Base-by-base conservation (phyloP, 306 rosid genomes). In the Cicer yamashitae region DNA sequence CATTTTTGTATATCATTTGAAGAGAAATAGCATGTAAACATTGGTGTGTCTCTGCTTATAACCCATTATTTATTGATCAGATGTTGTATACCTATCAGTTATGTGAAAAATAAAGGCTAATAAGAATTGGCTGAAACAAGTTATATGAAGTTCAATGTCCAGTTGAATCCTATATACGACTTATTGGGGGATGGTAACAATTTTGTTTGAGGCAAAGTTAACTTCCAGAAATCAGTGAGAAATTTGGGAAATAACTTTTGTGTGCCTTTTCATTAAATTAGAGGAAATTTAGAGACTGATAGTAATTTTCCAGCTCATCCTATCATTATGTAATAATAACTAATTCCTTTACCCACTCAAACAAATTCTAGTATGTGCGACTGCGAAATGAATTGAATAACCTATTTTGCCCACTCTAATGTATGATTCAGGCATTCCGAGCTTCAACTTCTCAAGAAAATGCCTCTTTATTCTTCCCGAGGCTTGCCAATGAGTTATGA, bases 161-260 rank as follows among this genome's bases (percentile, higher is more conserved):
- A 63, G 56, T 25, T 22, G 48, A 68, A 15, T 69, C 52, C 14
- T 57, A 7, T 7, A 22, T 54, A 10, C 38, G 63, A 57, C 63
- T 57, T 7, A 57, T 57, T 9, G 14, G 39, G 30, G 63, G 5
- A 65, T 22, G 48, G 6, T 39, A 40, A 25, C 25, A 63, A 63
- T 25, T 63, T 63, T 20, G 69, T 39, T 39, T 64, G 34, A 13
- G 68, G 51, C 8, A 64, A 41, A 64, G 51, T 64, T 64, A 64
- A 64, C 37, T 40, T 63, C 30, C 48, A 15, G 46, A 63, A 64
- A 14, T 63, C 30, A 8, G 34, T 14, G 34, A 9, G 51, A 64
- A 40, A 64, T 40, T 41, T 64, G 52, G 37, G 52, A 65, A 41
- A 43, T 65, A 10, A 4, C 38, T 17, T 65, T 12, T 17, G 34